These are phyloP conservation scores for Epichloe scottii DNA, from an alignment of 2,329 filamentous ascomycete species.

Conservation along the genomic window DNA sequence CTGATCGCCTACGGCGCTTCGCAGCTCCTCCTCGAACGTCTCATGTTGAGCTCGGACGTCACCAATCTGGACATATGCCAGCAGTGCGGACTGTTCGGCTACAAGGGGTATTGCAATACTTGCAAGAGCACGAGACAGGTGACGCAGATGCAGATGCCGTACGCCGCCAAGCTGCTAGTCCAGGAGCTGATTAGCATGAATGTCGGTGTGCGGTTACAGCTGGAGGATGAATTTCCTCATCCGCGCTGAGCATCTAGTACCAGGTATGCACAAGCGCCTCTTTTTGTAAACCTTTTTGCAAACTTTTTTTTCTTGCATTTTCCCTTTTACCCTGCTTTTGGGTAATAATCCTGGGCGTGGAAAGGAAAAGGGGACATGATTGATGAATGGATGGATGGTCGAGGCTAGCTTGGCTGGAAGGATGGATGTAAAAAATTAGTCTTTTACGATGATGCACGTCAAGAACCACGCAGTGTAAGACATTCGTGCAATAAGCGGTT, in stretches of 20 bases:
- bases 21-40: slow-evolving; percentile 78
- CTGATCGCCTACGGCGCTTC: slow-evolving; percentile 92
- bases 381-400: too few relatives aligned
- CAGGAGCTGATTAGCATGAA: slow-evolving; percentile 99
- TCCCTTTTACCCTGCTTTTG: too few relatives aligned
- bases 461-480: too few relatives aligned
- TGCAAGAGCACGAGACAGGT: slow-evolving; percentile 78
- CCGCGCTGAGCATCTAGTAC: slow-evolving; percentile 18
- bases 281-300: too few relatives aligned
- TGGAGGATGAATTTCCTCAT: slow-evolving; percentile 87
- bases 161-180: slow-evolving; percentile 89
- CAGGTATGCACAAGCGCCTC: background rate
- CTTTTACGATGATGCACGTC: too few relatives aligned
- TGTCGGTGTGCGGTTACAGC: slow-evolving; percentile 78
- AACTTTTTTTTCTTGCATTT: too few relatives aligned
- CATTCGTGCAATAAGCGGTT: too few relatives aligned
- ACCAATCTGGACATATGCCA: slow-evolving; percentile 91
- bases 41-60: slow-evolving; percentile 90
- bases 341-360: too few relatives aligned
- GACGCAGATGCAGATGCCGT: slow-evolving; percentile 90
- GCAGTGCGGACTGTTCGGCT: slow-evolving; percentile 87
- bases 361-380: too few relatives aligned
- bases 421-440: too few relatives aligned
- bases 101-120: slow-evolving; percentile 86
- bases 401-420: too few relatives aligned